Evolutionary conservation across 2,329 filamentous ascomycete genomes (phyloP).

Genomic region (Alternaria consortialis): DNA sequence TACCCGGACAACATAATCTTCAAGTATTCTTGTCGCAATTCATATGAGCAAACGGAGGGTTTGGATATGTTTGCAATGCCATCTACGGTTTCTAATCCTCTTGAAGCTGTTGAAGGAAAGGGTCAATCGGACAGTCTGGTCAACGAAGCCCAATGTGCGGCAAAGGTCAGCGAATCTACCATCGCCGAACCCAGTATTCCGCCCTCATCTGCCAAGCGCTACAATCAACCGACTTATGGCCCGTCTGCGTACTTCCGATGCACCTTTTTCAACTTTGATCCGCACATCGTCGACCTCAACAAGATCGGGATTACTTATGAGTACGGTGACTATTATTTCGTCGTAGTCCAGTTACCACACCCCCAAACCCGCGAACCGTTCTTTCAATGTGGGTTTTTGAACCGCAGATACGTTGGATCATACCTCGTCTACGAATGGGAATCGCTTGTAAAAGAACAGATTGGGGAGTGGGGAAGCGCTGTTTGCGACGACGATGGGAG

Average conservation of each 20-base stretch:
- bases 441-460: not conserved
- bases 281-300: conserved; percentile 5
- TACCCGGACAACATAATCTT: not conserved
- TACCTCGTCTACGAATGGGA: conserved; percentile 8
- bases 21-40: not conserved
- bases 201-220: not conserved
- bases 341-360: not conserved
- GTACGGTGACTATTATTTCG: conserved; percentile 1
- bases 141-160: not conserved
- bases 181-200: not conserved
- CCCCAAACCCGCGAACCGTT: not conserved
- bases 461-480: conserved; percentile 1
- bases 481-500: not conserved
- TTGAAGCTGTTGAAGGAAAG: not conserved
- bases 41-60: not conserved
- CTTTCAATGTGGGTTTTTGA: not conserved
- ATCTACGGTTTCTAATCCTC: not conserved
- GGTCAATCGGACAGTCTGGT: not conserved
- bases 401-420: not conserved
- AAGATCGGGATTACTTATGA: conserved; percentile 13
- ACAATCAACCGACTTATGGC: not conserved
- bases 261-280: not conserved
- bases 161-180: not conserved
- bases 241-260: not conserved
- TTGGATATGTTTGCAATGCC: not conserved